Evolutionary conservation across 2,329 filamentous ascomycete species (phyloP), one percentile per base, ranked within the genome.

Genomic region (Aureobasidium sp.): DNA sequence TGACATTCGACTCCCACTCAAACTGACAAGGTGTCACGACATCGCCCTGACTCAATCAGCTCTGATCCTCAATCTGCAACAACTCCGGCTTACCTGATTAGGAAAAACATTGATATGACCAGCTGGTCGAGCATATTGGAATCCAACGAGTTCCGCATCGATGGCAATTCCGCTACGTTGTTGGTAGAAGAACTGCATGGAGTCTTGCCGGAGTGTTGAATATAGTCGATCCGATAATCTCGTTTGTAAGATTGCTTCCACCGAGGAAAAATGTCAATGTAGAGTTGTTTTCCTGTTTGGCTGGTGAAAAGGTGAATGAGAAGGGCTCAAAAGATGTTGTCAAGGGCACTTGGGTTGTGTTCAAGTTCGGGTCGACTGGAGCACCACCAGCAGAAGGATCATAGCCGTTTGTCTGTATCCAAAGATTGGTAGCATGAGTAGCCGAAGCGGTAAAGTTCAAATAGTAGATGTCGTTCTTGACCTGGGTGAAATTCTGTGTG

Each of bases 91-190:
- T 58, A 47, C 60, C 24, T 47, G 56, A 15, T 63, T 63, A 14
- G 62, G 62, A 3, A 47, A 44, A 9, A 63, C 48, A 24, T 58
- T 29, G 17, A 63, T n/a, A 40, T 63, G 62, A 15, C 62, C 62
- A 15, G 62, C 62, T 29, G 59, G 37, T 14, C 62, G 48, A 33
- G 62, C 62, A 50, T 63, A 63, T 17, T 63, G 59, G 8, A 19
- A 37, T 1, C 62, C 62, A 1, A 63, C 62, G 11, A 63, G 59
- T 12, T 63, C 44, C 4, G 29, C 58, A 52, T 63, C 62, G 15
- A 63, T 63, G 5, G 62, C 62, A 45, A 63, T 63, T 29, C 62
- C 62, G 19, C 62, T 63, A n/a, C 62, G 47, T 50, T 63, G 62
- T 35, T 63, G 62, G 35, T 63, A 63, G 50, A 63, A 63, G 49